Base-by-base conservation (phyloP, 805 yeast species). In the Sungouiozyma intestinalis region DNA sequence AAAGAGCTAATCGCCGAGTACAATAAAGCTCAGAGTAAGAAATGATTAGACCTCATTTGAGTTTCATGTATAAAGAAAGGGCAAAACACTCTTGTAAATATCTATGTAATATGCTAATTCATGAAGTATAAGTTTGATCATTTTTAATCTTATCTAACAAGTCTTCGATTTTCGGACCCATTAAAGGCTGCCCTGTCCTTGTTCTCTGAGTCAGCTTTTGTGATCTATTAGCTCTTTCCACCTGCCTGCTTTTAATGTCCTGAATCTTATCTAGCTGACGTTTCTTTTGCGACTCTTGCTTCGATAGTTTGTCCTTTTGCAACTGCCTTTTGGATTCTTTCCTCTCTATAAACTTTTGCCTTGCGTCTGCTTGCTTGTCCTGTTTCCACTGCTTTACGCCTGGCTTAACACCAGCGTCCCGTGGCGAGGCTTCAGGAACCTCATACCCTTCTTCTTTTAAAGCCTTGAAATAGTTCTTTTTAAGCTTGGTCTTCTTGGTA, bases 101-200 rank as follows among this genome's bases (percentile, higher is more conserved):
- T 24, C 8, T 20, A 20, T 16, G n/a, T 20, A 33, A 33, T n/a
- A 33, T 33, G 16, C 17, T 33, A 33, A 14, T 8, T 45, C 37
- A 52, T 19, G 36, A 46, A 3, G 62, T 57, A 42, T 60, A 61
- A 3, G 58, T 54, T 27, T 61, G 62, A 48, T 76, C 79, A 21
- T 62, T 63, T 54, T 75, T 78, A 46, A 88, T 84, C 60, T 86
- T 85, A 41, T 82, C 92, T 39, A 88, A 68, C 36, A 88, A 66
- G 51, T 77, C 75, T 43, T 77, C 80, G 44, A 88, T 85, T 61
- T 94, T 75, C 14, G 95, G 94, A 0, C 86, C 95, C 90, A 88
- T 85, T 36, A 76, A 63, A 2, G 97, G 97, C 60, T 88, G 97
- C 0, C 97, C 97, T 3, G 66, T 57, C 52, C 69, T 69, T 1